These are phyloP conservation scores for Pythium phragmiticola DNA, from an alignment of 352 stramenopile species.

Conservation along the genomic window DNA sequence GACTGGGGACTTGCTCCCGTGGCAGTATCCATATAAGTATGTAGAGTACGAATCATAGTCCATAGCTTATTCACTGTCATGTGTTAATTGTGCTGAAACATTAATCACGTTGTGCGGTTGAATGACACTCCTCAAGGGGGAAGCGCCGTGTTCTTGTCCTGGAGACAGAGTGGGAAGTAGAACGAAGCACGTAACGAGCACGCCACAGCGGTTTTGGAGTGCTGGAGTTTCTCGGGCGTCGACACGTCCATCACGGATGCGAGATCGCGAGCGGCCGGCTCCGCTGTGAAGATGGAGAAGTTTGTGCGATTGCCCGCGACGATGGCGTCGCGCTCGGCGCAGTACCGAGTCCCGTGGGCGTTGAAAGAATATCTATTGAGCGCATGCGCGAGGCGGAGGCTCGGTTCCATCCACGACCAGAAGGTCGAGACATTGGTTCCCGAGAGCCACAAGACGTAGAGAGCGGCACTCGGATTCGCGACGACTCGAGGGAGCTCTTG, in stretches of 20 bases:
- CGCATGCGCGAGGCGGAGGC: no score
- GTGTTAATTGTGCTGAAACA: no score
- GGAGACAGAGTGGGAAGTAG: no score
- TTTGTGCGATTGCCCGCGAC: not conserved
- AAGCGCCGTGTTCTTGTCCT: no score
- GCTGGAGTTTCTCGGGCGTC: not conserved
- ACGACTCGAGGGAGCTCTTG: slow-evolving; percentile 3
- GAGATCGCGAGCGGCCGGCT: not conserved
- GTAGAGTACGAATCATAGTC: no score
- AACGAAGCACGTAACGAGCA: no score
- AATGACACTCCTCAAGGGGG: no score
- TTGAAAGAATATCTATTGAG: not conserved
- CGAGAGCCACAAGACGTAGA: not conserved
- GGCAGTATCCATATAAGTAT: no score
- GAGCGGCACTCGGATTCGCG: not conserved
- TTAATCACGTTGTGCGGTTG: no score
- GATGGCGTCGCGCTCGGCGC: slow-evolving; percentile 2
- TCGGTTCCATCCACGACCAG: slow-evolving; percentile 7
- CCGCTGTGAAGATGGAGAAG: not conserved
- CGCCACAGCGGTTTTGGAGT: not conserved
- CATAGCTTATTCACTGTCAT: no score
- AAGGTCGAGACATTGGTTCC: slow-evolving; percentile 10
- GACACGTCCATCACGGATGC: slow-evolving; percentile 7
- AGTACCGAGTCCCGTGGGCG: slow-evolving; percentile 7
- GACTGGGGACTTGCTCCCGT: no score